Evolutionary conservation across 768 basidiomycete genomes (phyloP).

Genomic region (Hygrocybe punicea): DNA sequence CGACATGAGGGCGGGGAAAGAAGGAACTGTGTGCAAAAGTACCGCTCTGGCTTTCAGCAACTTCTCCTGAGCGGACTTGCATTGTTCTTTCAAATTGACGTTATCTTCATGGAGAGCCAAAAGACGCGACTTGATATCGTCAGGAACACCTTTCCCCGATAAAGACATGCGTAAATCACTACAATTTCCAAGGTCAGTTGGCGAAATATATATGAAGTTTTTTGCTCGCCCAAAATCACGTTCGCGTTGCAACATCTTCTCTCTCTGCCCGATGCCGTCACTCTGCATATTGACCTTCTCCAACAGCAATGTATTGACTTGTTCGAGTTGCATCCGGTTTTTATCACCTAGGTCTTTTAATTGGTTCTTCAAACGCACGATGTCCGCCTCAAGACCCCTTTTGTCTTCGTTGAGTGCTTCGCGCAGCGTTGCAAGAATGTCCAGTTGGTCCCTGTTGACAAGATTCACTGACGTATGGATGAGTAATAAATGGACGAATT

Average conservation of each 20-base stretch:
- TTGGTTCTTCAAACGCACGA: conserved; percentile 59
- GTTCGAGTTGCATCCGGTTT: conserved; percentile 87
- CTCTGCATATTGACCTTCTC: conserved; percentile 91
- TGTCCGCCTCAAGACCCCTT: conserved; percentile 63
- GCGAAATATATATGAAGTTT: conserved; percentile 1
- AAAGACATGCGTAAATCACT: conserved; percentile 77
- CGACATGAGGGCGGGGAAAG: background rate
- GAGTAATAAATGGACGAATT: background rate
- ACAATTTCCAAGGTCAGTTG: conserved; percentile 2
- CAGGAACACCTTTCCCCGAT: conserved; percentile 75
- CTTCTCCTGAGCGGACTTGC: conserved; percentile 71
- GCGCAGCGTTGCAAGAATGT: conserved; percentile 79
- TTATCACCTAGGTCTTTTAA: conserved; percentile 75
- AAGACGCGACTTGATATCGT: conserved; percentile 74
- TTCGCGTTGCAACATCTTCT: conserved; percentile 82
- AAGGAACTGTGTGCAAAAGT: conserved; percentile 6
- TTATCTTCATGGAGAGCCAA: conserved; percentile 78
- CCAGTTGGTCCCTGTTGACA: conserved; percentile 90
- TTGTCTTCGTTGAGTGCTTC: conserved; percentile 91
- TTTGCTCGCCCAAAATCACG: conserved; percentile 69
- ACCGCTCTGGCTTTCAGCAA: conserved; percentile 76
- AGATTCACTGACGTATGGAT: conserved; percentile 60
- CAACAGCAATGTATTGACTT: conserved; percentile 76
- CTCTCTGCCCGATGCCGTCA: conserved; percentile 86
- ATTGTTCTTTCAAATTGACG: conserved; percentile 62